Evolutionary conservation across 225 moss, liverwort and hornwort genomes (phyloP), one percentile per base, ranked within the genome.

Genomic region (Sphagnum contortum): DNA sequence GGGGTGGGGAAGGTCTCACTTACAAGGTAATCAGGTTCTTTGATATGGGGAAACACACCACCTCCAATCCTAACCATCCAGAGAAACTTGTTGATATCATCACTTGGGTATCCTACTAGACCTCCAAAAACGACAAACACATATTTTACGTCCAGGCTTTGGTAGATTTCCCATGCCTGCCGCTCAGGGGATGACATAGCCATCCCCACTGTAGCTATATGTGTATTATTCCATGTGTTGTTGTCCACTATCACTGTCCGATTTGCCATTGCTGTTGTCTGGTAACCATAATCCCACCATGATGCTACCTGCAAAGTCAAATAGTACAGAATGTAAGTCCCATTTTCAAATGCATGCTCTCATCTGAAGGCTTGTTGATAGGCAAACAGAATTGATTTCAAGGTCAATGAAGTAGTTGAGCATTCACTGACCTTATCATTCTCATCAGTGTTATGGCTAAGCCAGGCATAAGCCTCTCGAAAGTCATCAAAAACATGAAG

Each of bases 211-310:
- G 98, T 98, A 50, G 98, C 98, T 54, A 98, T 98, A 57, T 98
- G 98, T 61, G 98, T 98, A 64, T 98, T 98, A 49, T 98, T 98
- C 98, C 98, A 98, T 48, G 98, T 98, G 67, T 98, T 98, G 71
- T 98, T 98, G 74, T 98, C 98, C 67, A 98, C 98, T 60, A 98
- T 98, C 60, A 98, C 98, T 48, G 98, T 98, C 68, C 98, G 83
- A 68, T 98, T 98, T 12, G 98, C 98, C 98, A 98, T 98, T 44
- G 98, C 98, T 62, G 98, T 98, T 68, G 98, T 91, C 86, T 98
- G 98, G 70, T 98, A 98, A 59, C 98, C 98, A 77, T 98, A 98
- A 79, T 98, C 98, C 98, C 98, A 98, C 98, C 98, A 98, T 47
- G 98, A 98, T 48, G 98, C 98, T 57, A 98, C 90, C 96, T 95